Percentiles rank a stretch among this genome's conserved stretches.
Conservation (phyloP, 2,329 filamentous ascomycete genomes). For the Clonostachys rhizophaga region DNA sequence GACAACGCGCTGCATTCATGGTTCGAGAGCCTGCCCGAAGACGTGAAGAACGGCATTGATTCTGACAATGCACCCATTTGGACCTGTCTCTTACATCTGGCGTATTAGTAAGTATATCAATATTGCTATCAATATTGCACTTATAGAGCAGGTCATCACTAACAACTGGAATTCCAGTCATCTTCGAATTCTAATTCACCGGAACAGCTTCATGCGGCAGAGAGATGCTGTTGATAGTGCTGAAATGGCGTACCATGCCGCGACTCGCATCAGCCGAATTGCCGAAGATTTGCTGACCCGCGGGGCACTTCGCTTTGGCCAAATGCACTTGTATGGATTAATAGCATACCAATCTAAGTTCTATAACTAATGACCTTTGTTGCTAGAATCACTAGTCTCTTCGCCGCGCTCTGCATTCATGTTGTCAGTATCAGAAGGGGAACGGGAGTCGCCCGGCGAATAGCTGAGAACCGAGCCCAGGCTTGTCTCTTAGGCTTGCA, state of each 20-base stretch:
- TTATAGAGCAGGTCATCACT: neutral
- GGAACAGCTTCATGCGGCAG: constrained; percentile 21
- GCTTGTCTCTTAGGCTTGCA: constrained; percentile 28
- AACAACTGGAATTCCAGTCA: constrained; percentile 12
- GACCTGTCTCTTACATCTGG: constrained; percentile 27
- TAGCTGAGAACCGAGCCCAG: constrained; percentile 28
- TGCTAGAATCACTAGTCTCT: constrained; percentile 25
- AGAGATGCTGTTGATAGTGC: constrained; percentile 16
- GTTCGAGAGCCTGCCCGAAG: constrained; percentile 22
- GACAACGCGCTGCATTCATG: constrained; percentile 22
- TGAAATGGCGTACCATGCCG: constrained; percentile 21
- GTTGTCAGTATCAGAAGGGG: constrained; percentile 25
- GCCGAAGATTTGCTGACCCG: constrained; percentile 29
- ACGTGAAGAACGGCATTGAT: constrained; percentile 19
- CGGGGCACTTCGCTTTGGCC: constrained; percentile 23
- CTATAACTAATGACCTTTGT: neutral
- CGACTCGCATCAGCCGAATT: constrained; percentile 26
- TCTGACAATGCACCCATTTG: constrained; percentile 25
- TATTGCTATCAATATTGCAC: no score
- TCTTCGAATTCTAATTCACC: constrained; percentile 26
- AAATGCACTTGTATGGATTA: constrained; percentile 26
- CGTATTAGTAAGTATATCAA: constrained; percentile 21
- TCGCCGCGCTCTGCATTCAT: constrained; percentile 29
- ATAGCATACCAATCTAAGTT: neutral
- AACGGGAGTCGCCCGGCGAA: constrained; percentile 20